Percentiles rank a stretch among this genome's conserved stretches.
Evolutionary conservation across 139 green algal species (phyloP).

Genomic region (Asterochloris erici): DNA sequence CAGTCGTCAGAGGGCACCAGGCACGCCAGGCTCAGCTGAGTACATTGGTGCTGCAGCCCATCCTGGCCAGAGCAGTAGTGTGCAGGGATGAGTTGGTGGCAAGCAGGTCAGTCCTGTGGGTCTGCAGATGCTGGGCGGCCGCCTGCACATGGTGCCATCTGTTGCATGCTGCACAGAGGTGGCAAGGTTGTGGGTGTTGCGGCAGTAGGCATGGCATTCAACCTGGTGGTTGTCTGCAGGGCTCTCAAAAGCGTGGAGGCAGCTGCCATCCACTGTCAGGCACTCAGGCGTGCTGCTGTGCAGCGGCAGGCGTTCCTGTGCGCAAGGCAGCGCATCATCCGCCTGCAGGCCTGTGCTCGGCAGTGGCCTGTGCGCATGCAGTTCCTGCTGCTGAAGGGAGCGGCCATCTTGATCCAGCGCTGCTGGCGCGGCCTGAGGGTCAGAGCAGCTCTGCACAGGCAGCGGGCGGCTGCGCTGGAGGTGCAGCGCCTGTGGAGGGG

Average conservation of each 20-base stretch:
- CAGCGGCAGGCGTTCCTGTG: conserved; percentile 30
- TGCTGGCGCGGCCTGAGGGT: conserved; percentile 17
- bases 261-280: conserved; percentile 31
- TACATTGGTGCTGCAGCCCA: too few species aligned
- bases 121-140: too few species aligned
- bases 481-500: neutral
- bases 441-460: neutral
- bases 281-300: conserved; percentile 5
- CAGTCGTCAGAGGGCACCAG: too few species aligned
- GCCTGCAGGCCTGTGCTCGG: conserved; percentile 25
- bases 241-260: neutral
- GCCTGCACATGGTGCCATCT: too few species aligned
- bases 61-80: too few species aligned
- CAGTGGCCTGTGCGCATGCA: neutral
- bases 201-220: neutral
- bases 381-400: conserved; percentile 17
- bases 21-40: too few species aligned
- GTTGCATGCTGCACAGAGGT: too few species aligned
- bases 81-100: too few species aligned
- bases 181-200: neutral
- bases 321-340: conserved; percentile 8
- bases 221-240: conserved; percentile 11
- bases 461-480: neutral
- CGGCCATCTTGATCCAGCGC: conserved; percentile 38
- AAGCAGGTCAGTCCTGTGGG: too few species aligned